Conservation (phyloP, 352 stramenopile species). For the Globisporangium iwayamae region DNA sequence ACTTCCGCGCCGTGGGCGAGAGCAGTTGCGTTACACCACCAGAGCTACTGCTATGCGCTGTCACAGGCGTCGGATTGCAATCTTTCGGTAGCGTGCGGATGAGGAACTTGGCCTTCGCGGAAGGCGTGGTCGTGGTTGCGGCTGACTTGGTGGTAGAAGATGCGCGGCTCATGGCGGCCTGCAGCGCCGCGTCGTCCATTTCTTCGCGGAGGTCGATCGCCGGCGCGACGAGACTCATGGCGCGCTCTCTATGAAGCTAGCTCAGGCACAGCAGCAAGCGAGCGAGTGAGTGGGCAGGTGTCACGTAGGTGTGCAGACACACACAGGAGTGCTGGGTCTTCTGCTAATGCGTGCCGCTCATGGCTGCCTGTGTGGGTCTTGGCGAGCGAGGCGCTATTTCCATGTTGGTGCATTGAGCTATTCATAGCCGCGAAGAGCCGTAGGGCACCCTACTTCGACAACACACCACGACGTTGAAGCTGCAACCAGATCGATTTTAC, state of each 20-base stretch:
- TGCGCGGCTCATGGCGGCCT: not conserved
- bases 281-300: not conserved
- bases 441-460: not conserved
- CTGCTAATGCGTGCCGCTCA: not conserved
- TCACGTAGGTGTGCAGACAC: not conserved
- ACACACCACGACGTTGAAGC: not conserved
- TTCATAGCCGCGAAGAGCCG: not conserved
- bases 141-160: not conserved
- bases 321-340: not conserved
- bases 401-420: not conserved
- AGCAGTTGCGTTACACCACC: constrained; percentile 16
- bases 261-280: not conserved
- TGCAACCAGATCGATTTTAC: not conserved
- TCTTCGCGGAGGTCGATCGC: constrained; percentile 51
- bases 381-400: constrained; percentile 3
- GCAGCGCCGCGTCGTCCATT: constrained; percentile 23
- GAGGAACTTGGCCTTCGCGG: constrained; percentile 54
- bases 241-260: not conserved
- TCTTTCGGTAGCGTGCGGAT: constrained; percentile 69
- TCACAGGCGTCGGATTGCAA: constrained; percentile 65
- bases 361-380: not conserved
- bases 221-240: constrained; percentile 38
- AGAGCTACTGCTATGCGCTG: constrained; percentile 4
- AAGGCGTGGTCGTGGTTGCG: not conserved
- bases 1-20: constrained; percentile 22